Conservation (phyloP, 2,329 filamentous ascomycete species). For the Trichoderma sp. region DNA sequence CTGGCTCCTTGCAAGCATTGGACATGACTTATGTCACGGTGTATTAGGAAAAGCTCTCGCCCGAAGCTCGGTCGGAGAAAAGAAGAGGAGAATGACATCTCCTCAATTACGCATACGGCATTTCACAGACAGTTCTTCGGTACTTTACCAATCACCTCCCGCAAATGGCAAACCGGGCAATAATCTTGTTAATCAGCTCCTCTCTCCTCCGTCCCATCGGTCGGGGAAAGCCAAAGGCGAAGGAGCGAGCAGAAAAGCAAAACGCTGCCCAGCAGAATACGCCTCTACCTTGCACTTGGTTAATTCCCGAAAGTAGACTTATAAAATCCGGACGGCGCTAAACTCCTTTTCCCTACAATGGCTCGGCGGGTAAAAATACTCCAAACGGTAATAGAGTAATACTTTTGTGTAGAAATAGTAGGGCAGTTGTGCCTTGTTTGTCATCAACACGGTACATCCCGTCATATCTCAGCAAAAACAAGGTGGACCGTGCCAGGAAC, state of each 20-base stretch:
- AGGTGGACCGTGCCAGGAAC: background rate
- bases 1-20: background rate
- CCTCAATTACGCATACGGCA: no score
- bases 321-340: background rate
- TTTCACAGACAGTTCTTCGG: background rate
- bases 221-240: constrained; percentile 4
- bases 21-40: background rate
- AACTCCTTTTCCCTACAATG: background rate
- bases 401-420: background rate
- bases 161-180: background rate
- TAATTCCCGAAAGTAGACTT: background rate
- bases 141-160: constrained; percentile 10
- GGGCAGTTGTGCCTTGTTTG: background rate
- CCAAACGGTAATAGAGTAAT: background rate
- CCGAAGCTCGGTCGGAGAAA: background rate
- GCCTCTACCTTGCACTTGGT: background rate
- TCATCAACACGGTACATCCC: background rate
- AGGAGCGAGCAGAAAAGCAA: constrained; percentile 3
- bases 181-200: background rate
- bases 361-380: constrained; percentile 6
- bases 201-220: background rate
- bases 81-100: background rate
- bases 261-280: background rate
- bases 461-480: background rate
- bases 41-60: background rate